Evolutionary conservation across 805 yeast species (phyloP).

Genomic region (Saturnispora hagleri): DNA sequence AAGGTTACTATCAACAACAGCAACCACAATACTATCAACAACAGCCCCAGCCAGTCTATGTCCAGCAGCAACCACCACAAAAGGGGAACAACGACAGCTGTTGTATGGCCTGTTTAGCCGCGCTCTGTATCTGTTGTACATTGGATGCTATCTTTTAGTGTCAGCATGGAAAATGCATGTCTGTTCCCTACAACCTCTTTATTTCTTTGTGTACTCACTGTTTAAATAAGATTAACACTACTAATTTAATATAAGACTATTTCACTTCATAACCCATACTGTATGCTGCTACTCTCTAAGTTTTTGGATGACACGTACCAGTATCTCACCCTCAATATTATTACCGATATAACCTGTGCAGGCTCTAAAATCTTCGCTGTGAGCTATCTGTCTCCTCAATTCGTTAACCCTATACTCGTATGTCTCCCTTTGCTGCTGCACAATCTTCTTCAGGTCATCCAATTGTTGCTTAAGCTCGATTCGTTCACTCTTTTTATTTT

Average conservation of each 20-base stretch:
- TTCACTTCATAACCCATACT: not conserved
- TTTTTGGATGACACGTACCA: constrained; percentile 1
- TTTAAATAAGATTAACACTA: not conserved
- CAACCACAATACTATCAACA: constrained; percentile 30
- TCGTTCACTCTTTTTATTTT: not conserved
- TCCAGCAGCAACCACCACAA: constrained; percentile 42
- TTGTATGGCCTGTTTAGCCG: constrained; percentile 45
- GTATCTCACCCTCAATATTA: constrained; percentile 1
- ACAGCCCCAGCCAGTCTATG: constrained; percentile 43
- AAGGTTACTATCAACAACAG: constrained; percentile 27
- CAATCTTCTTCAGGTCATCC: not conserved
- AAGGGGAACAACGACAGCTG: constrained; percentile 33
- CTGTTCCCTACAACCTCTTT: not conserved
- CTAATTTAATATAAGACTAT: not conserved
- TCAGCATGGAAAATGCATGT: not conserved
- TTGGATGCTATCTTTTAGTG: constrained; percentile 38
- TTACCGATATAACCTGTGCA: not conserved
- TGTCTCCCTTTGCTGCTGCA: not conserved
- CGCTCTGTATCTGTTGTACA: constrained; percentile 47
- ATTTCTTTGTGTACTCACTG: not conserved
- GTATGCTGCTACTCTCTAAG: not conserved
- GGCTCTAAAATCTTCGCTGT: not conserved
- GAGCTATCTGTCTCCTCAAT: not conserved
- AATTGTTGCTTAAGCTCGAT: not conserved
- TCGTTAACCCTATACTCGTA: not conserved